A percentile compares a stretch with the other conserved stretches of the same genome.
phyloP scores from a whole-genome alignment of 306 rosid genomes.

The Adenanthera pavonina region DNA sequence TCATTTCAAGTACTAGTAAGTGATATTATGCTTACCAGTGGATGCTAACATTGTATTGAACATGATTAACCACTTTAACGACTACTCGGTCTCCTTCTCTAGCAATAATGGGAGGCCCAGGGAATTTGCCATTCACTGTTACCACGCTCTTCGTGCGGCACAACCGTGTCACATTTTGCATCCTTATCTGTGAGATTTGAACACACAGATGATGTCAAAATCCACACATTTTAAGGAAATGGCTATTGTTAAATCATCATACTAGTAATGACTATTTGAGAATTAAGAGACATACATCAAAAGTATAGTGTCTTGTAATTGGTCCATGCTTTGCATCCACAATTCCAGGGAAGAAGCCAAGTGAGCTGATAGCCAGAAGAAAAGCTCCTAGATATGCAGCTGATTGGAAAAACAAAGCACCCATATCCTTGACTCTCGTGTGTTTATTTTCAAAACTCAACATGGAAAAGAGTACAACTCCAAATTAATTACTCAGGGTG shows the following conservation, averaged over 20 bases:
- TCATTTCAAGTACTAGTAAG: background rate
- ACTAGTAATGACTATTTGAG: background rate
- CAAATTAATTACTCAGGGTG: background rate
- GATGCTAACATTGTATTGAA: constrained; percentile 40
- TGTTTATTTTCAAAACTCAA: constrained; percentile 5
- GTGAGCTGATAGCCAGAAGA: constrained; percentile 24
- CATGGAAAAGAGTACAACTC: background rate
- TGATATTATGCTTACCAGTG: constrained; percentile 33
- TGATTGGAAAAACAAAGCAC: constrained; percentile 2
- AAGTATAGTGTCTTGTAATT: constrained; percentile 36
- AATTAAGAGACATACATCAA: constrained; percentile 18
- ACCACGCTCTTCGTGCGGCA: constrained; percentile 45
- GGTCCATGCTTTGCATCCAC: constrained; percentile 34
- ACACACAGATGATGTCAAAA: background rate
- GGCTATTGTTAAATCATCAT: background rate
- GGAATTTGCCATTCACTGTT: constrained; percentile 42
- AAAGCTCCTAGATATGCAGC: constrained; percentile 31
- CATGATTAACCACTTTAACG: constrained; percentile 39
- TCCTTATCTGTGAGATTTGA: constrained; percentile 30
- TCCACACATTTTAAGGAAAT: background rate
- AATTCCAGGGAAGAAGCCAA: constrained; percentile 23
- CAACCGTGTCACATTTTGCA: constrained; percentile 43
- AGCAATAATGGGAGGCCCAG: constrained; percentile 43
- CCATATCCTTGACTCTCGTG: constrained; percentile 11
- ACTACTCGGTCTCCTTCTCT: constrained; percentile 42